phyloP scores from a whole-genome alignment of 2,329 filamentous ascomycete species.

The Xylaria sp. region DNA sequence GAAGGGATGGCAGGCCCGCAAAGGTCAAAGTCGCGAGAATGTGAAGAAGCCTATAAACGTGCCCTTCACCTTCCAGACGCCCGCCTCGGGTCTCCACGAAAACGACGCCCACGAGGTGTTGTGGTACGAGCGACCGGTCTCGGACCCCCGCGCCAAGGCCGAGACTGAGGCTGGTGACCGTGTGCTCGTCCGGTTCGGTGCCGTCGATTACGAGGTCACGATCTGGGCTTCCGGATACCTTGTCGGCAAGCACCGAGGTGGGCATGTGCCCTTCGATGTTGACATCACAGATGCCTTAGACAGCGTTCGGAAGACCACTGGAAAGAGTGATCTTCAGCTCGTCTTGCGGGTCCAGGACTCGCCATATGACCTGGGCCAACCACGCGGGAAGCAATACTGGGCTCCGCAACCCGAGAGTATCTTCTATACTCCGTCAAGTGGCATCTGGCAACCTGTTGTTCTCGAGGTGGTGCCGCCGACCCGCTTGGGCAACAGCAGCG shows the following conservation, averaged over 20 bases:
- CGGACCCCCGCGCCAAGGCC: constrained; percentile 59
- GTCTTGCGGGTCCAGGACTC: constrained; percentile 72
- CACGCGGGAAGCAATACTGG: constrained; percentile 76
- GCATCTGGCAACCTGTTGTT: constrained; percentile 69
- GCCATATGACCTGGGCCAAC: constrained; percentile 71
- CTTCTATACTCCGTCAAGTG: constrained; percentile 68
- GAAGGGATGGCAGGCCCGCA: constrained; percentile 55
- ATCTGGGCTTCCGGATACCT: constrained; percentile 66
- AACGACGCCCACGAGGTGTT: constrained; percentile 73
- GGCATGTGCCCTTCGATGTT: constrained; percentile 69
- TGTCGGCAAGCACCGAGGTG: constrained; percentile 66
- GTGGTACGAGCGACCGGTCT: constrained; percentile 70
- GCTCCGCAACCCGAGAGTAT: constrained; percentile 69
- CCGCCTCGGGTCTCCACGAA: constrained; percentile 71
- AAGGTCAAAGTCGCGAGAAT: constrained; percentile 50
- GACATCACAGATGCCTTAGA: constrained; percentile 64
- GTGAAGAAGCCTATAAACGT: constrained; percentile 67
- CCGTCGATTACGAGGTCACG: constrained; percentile 70
- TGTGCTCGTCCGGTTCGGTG: constrained; percentile 66
- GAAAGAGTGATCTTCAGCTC: constrained; percentile 54
- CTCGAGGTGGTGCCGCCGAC: constrained; percentile 65
- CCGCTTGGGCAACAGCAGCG: constrained; percentile 65
- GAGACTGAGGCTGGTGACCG: constrained; percentile 56
- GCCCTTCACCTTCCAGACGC: constrained; percentile 73
- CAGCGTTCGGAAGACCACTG: constrained; percentile 39